A percentile compares a stretch with the other conserved stretches of the same genome.
These are phyloP conservation scores for Leucosporidium scottii DNA, from an alignment of 768 basidiomycete genomes.

Conservation along the genomic window DNA sequence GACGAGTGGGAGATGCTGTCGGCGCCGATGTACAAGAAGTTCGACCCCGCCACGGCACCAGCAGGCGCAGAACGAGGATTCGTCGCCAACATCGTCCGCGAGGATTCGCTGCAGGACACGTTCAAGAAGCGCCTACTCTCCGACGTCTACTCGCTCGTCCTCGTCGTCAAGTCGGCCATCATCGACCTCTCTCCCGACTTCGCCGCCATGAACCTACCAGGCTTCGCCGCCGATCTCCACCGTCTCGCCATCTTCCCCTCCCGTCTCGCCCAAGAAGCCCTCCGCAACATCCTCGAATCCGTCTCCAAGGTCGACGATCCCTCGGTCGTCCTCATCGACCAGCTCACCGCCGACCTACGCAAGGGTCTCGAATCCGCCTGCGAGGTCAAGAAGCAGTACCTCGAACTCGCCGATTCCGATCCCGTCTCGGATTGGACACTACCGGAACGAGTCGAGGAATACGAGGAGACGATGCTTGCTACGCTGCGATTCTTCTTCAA, in stretches of 20 bases:
- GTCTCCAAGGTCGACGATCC: slow-evolving; percentile 69
- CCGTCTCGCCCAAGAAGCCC: slow-evolving; percentile 80
- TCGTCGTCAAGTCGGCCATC: slow-evolving; percentile 76
- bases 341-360: slow-evolving; percentile 87
- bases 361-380: slow-evolving; percentile 85
- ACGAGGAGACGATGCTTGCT: slow-evolving; percentile 80
- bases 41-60: slow-evolving; percentile 39
- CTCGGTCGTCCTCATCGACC: slow-evolving; percentile 82
- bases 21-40: slow-evolving; percentile 51
- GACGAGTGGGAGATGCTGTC: slow-evolving; percentile 84
- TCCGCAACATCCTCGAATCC: slow-evolving; percentile 74
- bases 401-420: slow-evolving; percentile 82
- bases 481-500: slow-evolving; percentile 84
- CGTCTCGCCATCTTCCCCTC: slow-evolving; percentile 95
- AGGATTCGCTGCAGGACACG: slow-evolving; percentile 88
- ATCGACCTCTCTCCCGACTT: slow-evolving; percentile 69
- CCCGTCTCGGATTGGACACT: slow-evolving; percentile 79
- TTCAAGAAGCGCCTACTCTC: slow-evolving; percentile 68
- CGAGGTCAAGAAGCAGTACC: slow-evolving; percentile 88
- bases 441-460: slow-evolving; percentile 78
- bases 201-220: slow-evolving; percentile 80
- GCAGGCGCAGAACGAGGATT: slow-evolving; percentile 47
- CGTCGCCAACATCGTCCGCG: slow-evolving; percentile 87
- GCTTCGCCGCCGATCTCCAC: slow-evolving; percentile 79
- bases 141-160: slow-evolving; percentile 75